A percentile compares a stretch with the other conserved stretches of the same genome.
Evolutionary conservation across 2,329 filamentous ascomycete genomes (phyloP).

Genomic region (Colletotrichum navitas): DNA sequence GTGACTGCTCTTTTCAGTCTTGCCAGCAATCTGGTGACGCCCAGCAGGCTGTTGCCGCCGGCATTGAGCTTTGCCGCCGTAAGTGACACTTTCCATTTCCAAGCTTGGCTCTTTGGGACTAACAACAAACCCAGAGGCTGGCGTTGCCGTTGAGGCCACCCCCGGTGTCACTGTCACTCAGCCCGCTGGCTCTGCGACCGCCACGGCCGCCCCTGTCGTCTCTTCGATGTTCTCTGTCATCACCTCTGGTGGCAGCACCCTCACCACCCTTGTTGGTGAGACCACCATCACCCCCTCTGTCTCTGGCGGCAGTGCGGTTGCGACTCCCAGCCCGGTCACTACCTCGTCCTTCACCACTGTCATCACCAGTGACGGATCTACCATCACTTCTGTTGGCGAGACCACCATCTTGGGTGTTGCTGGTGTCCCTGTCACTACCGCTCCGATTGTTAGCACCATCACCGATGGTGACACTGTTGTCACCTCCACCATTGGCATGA

Average conservation of each 20-base stretch:
- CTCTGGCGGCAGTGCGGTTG: slow-evolving; percentile 19
- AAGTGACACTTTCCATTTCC: slow-evolving; percentile 40
- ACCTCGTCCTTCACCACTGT: slow-evolving; percentile 48
- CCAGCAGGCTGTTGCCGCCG: slow-evolving; percentile 55
- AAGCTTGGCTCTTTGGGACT: neutral
- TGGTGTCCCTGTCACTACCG: slow-evolving; percentile 33
- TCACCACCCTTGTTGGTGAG: slow-evolving; percentile 51
- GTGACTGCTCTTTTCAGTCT: slow-evolving; percentile 62
- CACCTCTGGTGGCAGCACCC: slow-evolving; percentile 53
- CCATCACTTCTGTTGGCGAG: slow-evolving; percentile 47
- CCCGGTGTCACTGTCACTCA: slow-evolving; percentile 45
- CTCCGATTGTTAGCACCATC: slow-evolving; percentile 40
- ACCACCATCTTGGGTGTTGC: slow-evolving; percentile 46
- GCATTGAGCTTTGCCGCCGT: slow-evolving; percentile 55
- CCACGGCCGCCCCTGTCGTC: slow-evolving; percentile 27
- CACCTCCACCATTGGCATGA: slow-evolving; percentile 42
- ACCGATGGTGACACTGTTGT: slow-evolving; percentile 28
- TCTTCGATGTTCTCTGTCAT: slow-evolving; percentile 42
- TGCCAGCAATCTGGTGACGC: slow-evolving; percentile 54
- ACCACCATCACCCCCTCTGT: slow-evolving; percentile 26
- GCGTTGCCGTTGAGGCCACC: slow-evolving; percentile 41
- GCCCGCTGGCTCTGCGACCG: slow-evolving; percentile 16
- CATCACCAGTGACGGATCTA: slow-evolving; percentile 44
- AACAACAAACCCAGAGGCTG: slow-evolving; percentile 24
- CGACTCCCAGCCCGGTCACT: slow-evolving; percentile 48